phyloP scores from a whole-genome alignment of 805 yeast genomes.

The Wickerhamiella shivajii region DNA sequence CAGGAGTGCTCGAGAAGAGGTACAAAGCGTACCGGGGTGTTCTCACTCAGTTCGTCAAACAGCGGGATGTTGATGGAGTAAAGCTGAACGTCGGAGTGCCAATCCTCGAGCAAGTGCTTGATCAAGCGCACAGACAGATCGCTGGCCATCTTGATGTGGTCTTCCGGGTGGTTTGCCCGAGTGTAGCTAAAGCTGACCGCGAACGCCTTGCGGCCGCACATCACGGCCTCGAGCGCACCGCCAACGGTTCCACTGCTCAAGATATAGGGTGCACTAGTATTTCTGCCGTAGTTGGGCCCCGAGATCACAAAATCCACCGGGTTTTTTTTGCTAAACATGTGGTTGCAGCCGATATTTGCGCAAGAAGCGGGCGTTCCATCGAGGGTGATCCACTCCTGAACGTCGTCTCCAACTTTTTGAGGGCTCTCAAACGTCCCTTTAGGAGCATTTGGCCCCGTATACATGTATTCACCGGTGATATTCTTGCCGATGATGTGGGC shows the following conservation, averaged over 20 bases:
- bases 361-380: conserved; percentile 97
- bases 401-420: conserved; percentile 19
- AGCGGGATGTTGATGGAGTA: conserved; percentile 81
- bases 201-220: conserved; percentile 46
- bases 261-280: conserved; percentile 76
- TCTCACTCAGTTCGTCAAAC: conserved; percentile 34
- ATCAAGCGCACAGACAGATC: conserved; percentile 50
- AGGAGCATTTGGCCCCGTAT: conserved; percentile 15
- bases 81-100: conserved; percentile 49
- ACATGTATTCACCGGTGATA: conserved; percentile 33
- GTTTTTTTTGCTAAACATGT: conserved; percentile 34
- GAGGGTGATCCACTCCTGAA: conserved; percentile 71
- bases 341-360: conserved; percentile 76
- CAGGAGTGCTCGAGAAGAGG: conserved; percentile 75
- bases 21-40: conserved; percentile 54
- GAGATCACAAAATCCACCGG: conserved; percentile 77
- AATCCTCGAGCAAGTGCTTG: conserved; percentile 39
- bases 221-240: conserved; percentile 87
- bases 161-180: conserved; percentile 33
- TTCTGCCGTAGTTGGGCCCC: conserved; percentile 94
- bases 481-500: conserved; percentile 63
- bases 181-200: conserved; percentile 81
- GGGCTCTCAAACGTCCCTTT: conserved; percentile 20
- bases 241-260: conserved; percentile 92
- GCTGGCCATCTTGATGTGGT: conserved; percentile 49